Conservation (phyloP, 2,329 filamentous ascomycete genomes). For the Verticillium longisporum region DNA sequence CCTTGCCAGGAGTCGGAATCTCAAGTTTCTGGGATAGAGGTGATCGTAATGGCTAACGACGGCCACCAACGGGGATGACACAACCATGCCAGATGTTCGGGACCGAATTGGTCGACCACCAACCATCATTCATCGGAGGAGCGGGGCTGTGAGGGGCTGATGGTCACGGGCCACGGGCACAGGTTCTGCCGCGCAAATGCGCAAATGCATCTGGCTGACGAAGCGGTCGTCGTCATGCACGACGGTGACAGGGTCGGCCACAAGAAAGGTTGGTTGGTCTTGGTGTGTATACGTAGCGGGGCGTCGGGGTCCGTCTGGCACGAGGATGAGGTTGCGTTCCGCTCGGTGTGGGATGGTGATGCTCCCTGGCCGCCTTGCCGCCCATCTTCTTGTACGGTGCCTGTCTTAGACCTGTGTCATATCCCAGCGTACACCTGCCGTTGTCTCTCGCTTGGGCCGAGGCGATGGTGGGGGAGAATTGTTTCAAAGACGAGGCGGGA, state of each 20-base stretch:
- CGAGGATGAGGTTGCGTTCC: background rate
- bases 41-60: background rate
- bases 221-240: background rate
- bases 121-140: background rate
- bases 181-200: background rate
- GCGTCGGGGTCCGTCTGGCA: background rate
- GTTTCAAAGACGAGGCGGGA: background rate
- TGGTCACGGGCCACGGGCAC: background rate
- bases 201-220: background rate
- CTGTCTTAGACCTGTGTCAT: background rate
- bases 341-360: background rate
- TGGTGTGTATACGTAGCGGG: background rate
- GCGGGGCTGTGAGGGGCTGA: background rate
- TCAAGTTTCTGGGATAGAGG: no score
- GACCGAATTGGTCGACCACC: background rate
- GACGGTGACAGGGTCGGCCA: background rate
- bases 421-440: background rate
- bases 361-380: background rate
- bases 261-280: background rate
- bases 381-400: background rate
- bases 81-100: background rate
- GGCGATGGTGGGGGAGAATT: background rate
- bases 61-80: background rate
- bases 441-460: background rate
- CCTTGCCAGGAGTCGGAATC: background rate